A percentile compares a stretch with the other conserved stretches of the same genome.
Conservation (phyloP, 345 rosid genomes). For the Eutrema heterophyllum region DNA sequence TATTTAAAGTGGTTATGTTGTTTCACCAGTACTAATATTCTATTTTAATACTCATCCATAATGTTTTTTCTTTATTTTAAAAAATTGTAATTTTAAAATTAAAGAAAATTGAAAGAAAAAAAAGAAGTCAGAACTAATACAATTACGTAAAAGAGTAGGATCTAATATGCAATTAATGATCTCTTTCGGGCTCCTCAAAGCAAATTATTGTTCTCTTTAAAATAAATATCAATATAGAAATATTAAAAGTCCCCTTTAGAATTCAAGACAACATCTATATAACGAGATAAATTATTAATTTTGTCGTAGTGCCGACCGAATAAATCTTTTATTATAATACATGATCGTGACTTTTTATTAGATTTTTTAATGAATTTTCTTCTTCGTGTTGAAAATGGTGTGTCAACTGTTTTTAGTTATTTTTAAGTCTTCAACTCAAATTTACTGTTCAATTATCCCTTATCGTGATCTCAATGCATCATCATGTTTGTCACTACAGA, state of each 20-base stretch:
- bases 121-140: neutral
- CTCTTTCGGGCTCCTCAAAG: neutral
- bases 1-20: neutral
- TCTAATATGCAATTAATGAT: neutral
- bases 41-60: neutral
- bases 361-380: conserved; percentile 11
- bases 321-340: conserved; percentile 4
- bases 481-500: conserved; percentile 33
- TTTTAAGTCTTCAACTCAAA: conserved; percentile 17
- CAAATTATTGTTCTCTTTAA: neutral
- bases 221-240: neutral
- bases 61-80: neutral
- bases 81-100: neutral
- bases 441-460: conserved; percentile 21
- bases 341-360: conserved; percentile 2
- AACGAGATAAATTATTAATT: conserved; percentile 6
- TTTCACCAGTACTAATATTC: neutral
- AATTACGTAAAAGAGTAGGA: neutral
- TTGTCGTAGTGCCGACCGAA: conserved; percentile 15
- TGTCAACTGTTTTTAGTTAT: conserved; percentile 24
- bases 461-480: conserved; percentile 21
- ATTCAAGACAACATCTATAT: neutral
- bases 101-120: neutral
- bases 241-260: neutral
- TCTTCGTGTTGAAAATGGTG: conserved; percentile 18